Percentiles rank a stretch among this genome's conserved stretches.
phyloP scores from a whole-genome alignment of 140 eudicot species.

The Oenanthe javanica region DNA sequence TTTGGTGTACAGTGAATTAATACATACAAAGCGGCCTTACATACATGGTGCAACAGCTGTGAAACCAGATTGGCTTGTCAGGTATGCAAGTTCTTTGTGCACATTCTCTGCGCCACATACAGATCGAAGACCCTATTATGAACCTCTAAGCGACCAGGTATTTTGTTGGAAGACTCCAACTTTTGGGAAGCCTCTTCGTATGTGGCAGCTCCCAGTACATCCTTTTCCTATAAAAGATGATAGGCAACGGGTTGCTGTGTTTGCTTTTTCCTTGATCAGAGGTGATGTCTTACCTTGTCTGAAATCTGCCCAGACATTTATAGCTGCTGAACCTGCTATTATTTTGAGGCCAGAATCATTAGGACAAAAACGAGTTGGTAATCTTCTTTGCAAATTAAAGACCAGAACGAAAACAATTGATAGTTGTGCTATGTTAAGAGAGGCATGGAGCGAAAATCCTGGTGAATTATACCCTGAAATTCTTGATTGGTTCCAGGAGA shows the following conservation, averaged over 20 bases:
- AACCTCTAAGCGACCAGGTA: slow-evolving; percentile 51
- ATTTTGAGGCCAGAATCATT: slow-evolving; percentile 54
- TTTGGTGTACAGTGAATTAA: slow-evolving; percentile 69
- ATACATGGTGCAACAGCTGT: slow-evolving; percentile 84
- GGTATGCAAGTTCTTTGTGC: slow-evolving; percentile 48
- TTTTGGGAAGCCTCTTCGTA: slow-evolving; percentile 34
- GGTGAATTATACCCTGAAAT: slow-evolving; percentile 37
- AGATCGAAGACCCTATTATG: slow-evolving; percentile 77
- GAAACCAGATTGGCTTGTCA: slow-evolving; percentile 73
- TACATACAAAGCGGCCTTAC: slow-evolving; percentile 58
- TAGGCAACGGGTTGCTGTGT: slow-evolving; percentile 36
- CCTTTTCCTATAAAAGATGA: slow-evolving; percentile 53
- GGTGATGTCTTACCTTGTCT: slow-evolving; percentile 77
- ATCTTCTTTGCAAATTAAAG: slow-evolving; percentile 48
- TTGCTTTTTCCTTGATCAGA: slow-evolving; percentile 70
- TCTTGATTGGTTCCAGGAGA: slow-evolving; percentile 58
- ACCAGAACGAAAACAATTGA: slow-evolving; percentile 31
- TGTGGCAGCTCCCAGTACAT: slow-evolving; percentile 70
- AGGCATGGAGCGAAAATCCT: slow-evolving; percentile 60
- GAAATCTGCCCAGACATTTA: slow-evolving; percentile 26
- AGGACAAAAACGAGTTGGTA: slow-evolving; percentile 68
- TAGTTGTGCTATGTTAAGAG: slow-evolving; percentile 45
- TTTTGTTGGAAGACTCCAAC: slow-evolving; percentile 46
- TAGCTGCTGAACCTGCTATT: slow-evolving; percentile 54
- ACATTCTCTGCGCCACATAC: slow-evolving; percentile 58